Base-by-base conservation (phyloP, 768 basidiomycete genomes). In the Clitopilus passeckerianus region DNA sequence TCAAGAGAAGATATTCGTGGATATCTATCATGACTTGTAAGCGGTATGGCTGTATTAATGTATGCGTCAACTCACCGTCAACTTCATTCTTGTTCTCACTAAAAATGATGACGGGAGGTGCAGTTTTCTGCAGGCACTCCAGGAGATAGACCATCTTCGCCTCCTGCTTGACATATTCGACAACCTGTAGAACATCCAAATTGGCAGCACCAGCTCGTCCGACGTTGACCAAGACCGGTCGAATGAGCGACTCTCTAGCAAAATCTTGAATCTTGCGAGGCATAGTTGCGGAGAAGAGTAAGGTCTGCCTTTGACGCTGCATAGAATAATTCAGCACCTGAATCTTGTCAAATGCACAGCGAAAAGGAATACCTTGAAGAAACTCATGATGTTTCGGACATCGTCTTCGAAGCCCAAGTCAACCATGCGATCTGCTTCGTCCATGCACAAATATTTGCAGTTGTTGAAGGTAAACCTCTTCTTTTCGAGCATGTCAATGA, bases 31-130 rank as follows among this genome's bases (percentile, higher is more conserved):
- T 50, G n/a, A 14, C 34, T 57, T 56, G 22, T 7, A 18, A 35
- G 56, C n/a, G 27, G 4, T 7, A 7, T 30, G 27, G 27, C 27
- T 30, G 27, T 30, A 7, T 30, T 7, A 30, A 30, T 30, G 27
- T 7, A 30, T 30, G 7, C n/a, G n/a, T 30, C 7, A 30, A 30
- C 83, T 66, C 64, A 95, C 95, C 95, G 68, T 99, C 97, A n/a
- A 99, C 97, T 71, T 99, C 97, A 69, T 99, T 98, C 80, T 99
- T 99, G 77, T 96, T 98, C 70, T 99, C 97, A 63, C 91, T 94
- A 72, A 99, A 99, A 59, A 98, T 84, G 73, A 98, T 97, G 54
- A 96, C 95, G 1, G 97, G 97, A 6, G 97, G 97, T 0, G 97
- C 89, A 0, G 97, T 99, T 77, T 98, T 99, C 71, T 98, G 97